Base-by-base conservation (phyloP, 78 protist species). In the Monosiga brevicollis region DNA sequence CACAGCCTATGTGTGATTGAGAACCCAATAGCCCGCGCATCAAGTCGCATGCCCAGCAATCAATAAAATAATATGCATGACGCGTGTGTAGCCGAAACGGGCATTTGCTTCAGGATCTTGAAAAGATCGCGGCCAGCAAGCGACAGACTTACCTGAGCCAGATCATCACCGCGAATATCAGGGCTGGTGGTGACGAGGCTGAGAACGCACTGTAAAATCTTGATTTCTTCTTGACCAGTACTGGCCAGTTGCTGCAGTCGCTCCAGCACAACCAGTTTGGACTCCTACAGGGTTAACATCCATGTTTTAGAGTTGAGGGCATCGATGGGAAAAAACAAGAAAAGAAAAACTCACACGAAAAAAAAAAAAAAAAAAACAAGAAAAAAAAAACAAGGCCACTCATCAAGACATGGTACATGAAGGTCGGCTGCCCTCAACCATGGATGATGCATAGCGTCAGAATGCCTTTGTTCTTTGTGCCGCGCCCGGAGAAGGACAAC, bases 61-160 rank as follows among this genome's bases (percentile, higher is more conserved):
- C 74, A 71, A 71, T 32, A 71, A 71, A 29, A 32, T 71, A 71
- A 32, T 71, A 71, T 32, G 74, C 29, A 32, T 71, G 11, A 76
- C 79, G 24, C 54, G 84, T 55, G 34, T 81, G 77, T n/a, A n/a
- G 77, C 25, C 84, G 72, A 22, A 81, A 78, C 84, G 70, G 42
- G 36, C 25, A n/a, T 20, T 80, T 55, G 36, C 84, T 55, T 32
- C 43, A n/a, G n/a, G n/a, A n/a, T n/a, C n/a, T n/a, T 11, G 24
- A 81, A n/a, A 34, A 81, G 29, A 22, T 78, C 29, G 73, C 70
- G 54, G 54, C 54, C 26, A 0, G 84, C 70, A 10, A 55, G 77
- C 32, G 23, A 40, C 70, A 82, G n/a, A 6, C 85, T 0, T 11
- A 71, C 35, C 9, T 22, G 85, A 10, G 25, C 85, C 11, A 82